Conservation (phyloP, 768 basidiomycete genomes). For the Hericium alpestre region DNA sequence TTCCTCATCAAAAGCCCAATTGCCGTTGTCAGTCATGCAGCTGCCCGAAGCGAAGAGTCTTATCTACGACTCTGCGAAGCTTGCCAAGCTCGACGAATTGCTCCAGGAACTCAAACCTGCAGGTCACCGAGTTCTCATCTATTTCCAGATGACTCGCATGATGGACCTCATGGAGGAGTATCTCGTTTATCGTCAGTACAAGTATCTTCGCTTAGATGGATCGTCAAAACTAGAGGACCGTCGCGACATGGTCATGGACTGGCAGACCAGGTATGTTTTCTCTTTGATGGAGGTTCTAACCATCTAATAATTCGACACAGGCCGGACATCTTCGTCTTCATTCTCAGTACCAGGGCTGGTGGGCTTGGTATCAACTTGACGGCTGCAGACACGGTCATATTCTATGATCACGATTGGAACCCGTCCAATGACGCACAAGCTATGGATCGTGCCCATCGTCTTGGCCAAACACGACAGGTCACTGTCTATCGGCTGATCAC, state of each 20-base stretch:
- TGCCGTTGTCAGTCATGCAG: slow-evolving; percentile 76
- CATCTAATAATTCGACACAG: slow-evolving; percentile 26
- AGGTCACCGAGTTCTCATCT: slow-evolving; percentile 89
- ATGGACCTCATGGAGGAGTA: slow-evolving; percentile 99
- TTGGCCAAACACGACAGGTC: slow-evolving; percentile 94
- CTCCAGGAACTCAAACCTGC: slow-evolving; percentile 85
- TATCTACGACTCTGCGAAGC: slow-evolving; percentile 93
- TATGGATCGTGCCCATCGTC: slow-evolving; percentile 95
- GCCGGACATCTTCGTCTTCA: slow-evolving; percentile 81
- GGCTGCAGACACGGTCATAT: slow-evolving; percentile 91
- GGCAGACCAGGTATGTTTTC: slow-evolving; percentile 80
- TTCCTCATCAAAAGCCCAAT: slow-evolving; percentile 56
- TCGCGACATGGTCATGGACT: slow-evolving; percentile 97
- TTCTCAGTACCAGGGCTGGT: slow-evolving; percentile 89
- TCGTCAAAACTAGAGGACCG: slow-evolving; percentile 92
- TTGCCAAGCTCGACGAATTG: slow-evolving; percentile 81
- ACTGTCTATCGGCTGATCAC: slow-evolving; percentile 94
- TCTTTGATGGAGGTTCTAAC: neutral
- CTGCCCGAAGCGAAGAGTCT: slow-evolving; percentile 92
- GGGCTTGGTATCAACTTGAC: slow-evolving; percentile 95
- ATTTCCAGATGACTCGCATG: slow-evolving; percentile 99
- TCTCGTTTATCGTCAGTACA: slow-evolving; percentile 91
- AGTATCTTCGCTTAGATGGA: slow-evolving; percentile 87
- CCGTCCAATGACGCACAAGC: slow-evolving; percentile 97
- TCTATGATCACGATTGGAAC: slow-evolving; percentile 95